Conservation (phyloP, 371 early-diverging fungal species). For the Syncephalastrum sp. region DNA sequence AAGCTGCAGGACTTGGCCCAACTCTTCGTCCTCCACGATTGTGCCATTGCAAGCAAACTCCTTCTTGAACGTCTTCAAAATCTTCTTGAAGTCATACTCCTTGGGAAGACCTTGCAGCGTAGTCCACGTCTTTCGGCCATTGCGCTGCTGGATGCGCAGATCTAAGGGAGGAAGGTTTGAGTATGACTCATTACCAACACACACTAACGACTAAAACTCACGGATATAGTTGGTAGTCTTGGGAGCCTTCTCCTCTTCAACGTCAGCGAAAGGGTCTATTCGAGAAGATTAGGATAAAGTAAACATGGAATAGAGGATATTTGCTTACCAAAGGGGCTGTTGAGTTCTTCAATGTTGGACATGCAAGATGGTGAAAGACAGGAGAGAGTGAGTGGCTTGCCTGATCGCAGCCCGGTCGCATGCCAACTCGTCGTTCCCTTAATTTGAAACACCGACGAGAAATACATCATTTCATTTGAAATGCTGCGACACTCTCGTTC, state of each 20-base stretch:
- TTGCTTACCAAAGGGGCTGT: constrained; percentile 20
- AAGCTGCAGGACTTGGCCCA: constrained; percentile 90
- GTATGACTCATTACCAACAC: background rate
- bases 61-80: constrained; percentile 95
- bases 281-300: background rate
- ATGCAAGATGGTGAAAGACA: constrained; percentile 6
- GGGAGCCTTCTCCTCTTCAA: constrained; percentile 62
- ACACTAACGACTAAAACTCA: constrained; percentile 42
- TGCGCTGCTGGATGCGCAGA: constrained; percentile 97
- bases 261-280: constrained; percentile 82
- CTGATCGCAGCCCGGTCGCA: no score
- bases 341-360: constrained; percentile 23
- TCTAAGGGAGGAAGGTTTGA: constrained; percentile 50
- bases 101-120: constrained; percentile 85
- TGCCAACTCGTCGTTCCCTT: no score
- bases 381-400: constrained; percentile 4
- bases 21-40: constrained; percentile 87
- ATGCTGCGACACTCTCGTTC: no score
- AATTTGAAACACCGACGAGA: no score
- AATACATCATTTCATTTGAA: no score
- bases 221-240: constrained; percentile 69
- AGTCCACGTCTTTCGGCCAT: constrained; percentile 96
- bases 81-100: constrained; percentile 83
- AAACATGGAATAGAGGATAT: background rate
- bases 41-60: constrained; percentile 97